Evolutionary conservation across 352 stramenopile genomes (phyloP), one percentile per base, ranked within the genome.

Genomic region (Saprolegnia diclina): DNA sequence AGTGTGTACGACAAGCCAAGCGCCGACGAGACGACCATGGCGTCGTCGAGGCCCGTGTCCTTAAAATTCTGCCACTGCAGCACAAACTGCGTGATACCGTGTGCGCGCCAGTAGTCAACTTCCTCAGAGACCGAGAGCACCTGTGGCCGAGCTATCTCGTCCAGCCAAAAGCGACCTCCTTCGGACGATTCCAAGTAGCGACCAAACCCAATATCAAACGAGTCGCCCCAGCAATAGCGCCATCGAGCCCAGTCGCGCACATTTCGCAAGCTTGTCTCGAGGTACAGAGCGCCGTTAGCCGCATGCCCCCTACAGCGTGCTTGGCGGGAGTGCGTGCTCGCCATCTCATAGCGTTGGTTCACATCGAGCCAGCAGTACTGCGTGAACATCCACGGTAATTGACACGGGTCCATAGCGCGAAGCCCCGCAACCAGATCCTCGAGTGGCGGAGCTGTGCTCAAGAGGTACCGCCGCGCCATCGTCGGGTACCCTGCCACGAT

Each of bases 1-100:
- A 68, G 62, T 7, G 42, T 26, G 50, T 68, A 68, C 13, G 7
- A n/a, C 18, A 69, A 38, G 19, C 42, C 45, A 45, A 54, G 6
- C 11, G 63, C 45, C 5, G 45, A 29, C 11, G 62, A 50, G 9
- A 68, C 22, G 2, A 62, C 11, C 1, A 69, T 22, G 13, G 24
- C 11, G 18, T 69, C 29, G 16, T 10, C 35, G 5, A 48, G 11
- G 32, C 45, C 63, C 6, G 54, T 57, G 45, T n/a, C 11, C 62
- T 69, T 69, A 40, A 40, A 69, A 45, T 69, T 69, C 48, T 69
- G 63, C 63, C 63, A 69, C 53, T 69, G 63, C 7, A 52, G 53
- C 19, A 21, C 16, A 29, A 62, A 69, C 1, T 14, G 21, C 16
- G 18, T 45, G 22, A 69, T 50, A 10, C 32, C 22, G 42, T 61